These are phyloP conservation scores for Exophiala sp. DNA, from an alignment of 2,329 filamentous ascomycete genomes.

Conservation along the genomic window DNA sequence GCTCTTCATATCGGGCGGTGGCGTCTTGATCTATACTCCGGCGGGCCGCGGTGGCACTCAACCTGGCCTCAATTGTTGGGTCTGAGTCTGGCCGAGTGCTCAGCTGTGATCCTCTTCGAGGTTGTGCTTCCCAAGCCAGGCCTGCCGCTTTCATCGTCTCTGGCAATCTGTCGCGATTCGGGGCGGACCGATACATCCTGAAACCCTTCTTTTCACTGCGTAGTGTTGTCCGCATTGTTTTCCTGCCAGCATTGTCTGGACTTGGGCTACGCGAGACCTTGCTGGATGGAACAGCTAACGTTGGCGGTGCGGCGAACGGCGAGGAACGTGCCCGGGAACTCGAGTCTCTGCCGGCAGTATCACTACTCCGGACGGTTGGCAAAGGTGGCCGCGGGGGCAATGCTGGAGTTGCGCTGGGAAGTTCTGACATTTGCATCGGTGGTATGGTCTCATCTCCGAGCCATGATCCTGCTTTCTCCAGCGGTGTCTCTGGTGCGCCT, in stretches of 20 bases:
- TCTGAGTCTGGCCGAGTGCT: constrained; percentile 21
- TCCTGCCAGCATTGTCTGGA: constrained; percentile 49
- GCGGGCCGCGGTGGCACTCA: constrained; percentile 28
- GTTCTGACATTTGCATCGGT: constrained; percentile 68
- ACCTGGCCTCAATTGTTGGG: constrained; percentile 27
- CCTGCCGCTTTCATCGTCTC: constrained; percentile 58
- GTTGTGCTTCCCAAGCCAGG: constrained; percentile 50
- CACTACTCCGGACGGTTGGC: constrained; percentile 32
- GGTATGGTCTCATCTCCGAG: constrained; percentile 79
- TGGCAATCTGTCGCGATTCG: constrained; percentile 44
- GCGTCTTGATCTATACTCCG: constrained; percentile 28
- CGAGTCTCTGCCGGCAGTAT: constrained; percentile 19
- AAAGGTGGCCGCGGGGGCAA: constrained; percentile 52
- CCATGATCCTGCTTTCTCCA: constrained; percentile 42
- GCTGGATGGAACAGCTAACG: constrained; percentile 33
- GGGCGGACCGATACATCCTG: constrained; percentile 43
- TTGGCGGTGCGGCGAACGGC: constrained; percentile 32
- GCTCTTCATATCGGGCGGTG: constrained; percentile 19
- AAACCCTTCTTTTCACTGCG: constrained; percentile 44
- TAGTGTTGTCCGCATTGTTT: constrained; percentile 53
- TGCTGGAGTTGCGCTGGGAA: constrained; percentile 64
- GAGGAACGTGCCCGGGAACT: constrained; percentile 10
- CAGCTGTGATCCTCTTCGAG: constrained; percentile 19
- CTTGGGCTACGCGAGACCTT: constrained; percentile 53
- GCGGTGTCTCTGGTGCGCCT: constrained; percentile 15